Percentiles rank a stretch among this genome's conserved stretches.
Conservation (phyloP, 2,329 filamentous ascomycete genomes). For the Herpomyces periplanetae region DNA sequence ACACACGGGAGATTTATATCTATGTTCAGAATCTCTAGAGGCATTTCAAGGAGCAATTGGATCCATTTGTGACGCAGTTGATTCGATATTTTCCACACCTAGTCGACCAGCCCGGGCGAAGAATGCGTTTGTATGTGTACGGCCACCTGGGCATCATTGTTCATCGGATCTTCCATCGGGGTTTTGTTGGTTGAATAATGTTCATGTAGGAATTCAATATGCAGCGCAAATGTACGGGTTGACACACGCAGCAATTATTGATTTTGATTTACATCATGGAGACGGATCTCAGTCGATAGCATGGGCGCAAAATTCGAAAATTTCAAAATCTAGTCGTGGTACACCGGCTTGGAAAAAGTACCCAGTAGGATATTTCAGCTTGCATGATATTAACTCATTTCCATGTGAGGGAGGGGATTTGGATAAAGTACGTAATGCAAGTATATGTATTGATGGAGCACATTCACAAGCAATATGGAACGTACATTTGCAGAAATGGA, state of each 20-base stretch:
- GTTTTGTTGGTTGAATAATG: conserved; percentile 96
- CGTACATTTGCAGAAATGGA: conserved; percentile 63
- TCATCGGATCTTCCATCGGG: conserved; percentile 59
- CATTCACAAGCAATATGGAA: conserved; percentile 91
- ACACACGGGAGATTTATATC: conserved; percentile 62
- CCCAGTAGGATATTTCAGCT: conserved; percentile 56
- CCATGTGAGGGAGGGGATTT: conserved; percentile 78
- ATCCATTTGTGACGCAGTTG: conserved; percentile 68
- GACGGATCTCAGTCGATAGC: conserved; percentile 83
- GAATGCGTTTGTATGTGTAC: conserved; percentile 47
- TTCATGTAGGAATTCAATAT: conserved; percentile 82
- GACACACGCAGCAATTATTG: conserved; percentile 71
- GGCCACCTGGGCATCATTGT: conserved; percentile 82
- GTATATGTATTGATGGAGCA: conserved; percentile 66
- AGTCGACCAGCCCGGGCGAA: conserved; percentile 3
- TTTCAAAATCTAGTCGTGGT: conserved; percentile 22
- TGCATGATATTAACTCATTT: conserved; percentile 95
- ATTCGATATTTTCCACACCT: conserved; percentile 26
- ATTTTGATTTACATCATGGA: conserved; percentile 67
- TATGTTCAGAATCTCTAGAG: conserved; percentile 45
- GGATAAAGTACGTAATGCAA: conserved; percentile 72
- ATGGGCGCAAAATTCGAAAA: conserved; percentile 51
- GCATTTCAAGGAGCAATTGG: conserved; percentile 71
- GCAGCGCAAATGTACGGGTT: conserved; percentile 43
- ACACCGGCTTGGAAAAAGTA: conserved; percentile 37